These are phyloP conservation scores for Trichoderma cornu-damae DNA, from an alignment of 2,329 filamentous ascomycete genomes.

Conservation along the genomic window DNA sequence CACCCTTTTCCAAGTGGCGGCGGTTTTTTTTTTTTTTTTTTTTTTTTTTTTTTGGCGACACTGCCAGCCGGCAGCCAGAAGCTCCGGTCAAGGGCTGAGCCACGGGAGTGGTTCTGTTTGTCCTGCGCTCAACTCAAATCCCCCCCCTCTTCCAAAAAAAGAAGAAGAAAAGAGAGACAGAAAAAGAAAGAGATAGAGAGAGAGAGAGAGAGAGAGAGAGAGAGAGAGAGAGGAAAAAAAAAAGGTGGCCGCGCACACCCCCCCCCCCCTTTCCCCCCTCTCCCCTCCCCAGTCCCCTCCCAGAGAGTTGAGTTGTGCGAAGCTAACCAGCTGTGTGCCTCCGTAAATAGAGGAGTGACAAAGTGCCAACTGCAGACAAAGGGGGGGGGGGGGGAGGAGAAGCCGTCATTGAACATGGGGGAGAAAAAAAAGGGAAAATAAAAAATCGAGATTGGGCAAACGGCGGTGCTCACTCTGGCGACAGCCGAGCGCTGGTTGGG, in stretches of 20 bases:
- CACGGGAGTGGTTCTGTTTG: neutral
- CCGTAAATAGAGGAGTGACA: neutral
- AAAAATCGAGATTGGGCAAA: neutral
- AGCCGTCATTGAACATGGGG: neutral
- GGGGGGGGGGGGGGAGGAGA: neutral
- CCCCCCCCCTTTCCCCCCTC: neutral
- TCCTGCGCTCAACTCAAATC: conserved; percentile 1
- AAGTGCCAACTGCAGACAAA: neutral
- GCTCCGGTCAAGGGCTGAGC: conserved; percentile 16
- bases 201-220: too few species aligned
- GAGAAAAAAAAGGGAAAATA: neutral
- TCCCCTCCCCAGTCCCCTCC: neutral
- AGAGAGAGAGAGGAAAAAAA: too few species aligned
- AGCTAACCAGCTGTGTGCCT: neutral
- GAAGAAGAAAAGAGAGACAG: too few species aligned
- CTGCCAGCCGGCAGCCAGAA: conserved; percentile 15
- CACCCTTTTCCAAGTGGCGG: too few species aligned
- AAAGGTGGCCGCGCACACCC: neutral
- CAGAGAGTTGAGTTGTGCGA: neutral
- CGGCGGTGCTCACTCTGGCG: conserved; percentile 3
- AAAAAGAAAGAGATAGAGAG: too few species aligned
- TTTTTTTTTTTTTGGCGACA: neutral
- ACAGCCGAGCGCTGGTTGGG: conserved; percentile 10
- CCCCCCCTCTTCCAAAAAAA: too few species aligned
- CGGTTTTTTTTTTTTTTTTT: neutral